Base-by-base conservation (phyloP, 1,284 basidiomycete genomes). In the Coriolopsis trogii region DNA sequence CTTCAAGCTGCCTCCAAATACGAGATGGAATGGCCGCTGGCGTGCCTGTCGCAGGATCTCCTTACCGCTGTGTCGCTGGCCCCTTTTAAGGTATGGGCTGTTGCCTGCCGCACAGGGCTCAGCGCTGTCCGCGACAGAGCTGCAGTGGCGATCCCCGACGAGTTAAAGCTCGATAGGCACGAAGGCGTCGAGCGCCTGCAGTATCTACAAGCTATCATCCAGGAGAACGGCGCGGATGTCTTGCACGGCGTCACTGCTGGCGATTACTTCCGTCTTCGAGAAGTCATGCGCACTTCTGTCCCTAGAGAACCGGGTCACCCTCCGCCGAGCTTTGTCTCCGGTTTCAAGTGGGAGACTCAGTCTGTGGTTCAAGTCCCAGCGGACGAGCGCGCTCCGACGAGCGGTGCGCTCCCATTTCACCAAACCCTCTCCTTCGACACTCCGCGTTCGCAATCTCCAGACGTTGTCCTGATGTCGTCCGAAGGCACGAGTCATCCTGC, bases 171-270 rank as follows among this genome's bases (percentile, higher is more conserved):
- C 33, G 10, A n/a, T 16, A n/a, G n/a, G n/a, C n/a, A n/a, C n/a
- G 6, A 4, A 34, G 28, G 28, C n/a, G 20, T 16, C 6, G 7
- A 15, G 13, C 9, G 6, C 12, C 30, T 36, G 3, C 16, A 23
- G 5, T n/a, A 34, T 16, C 25, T 41, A 16, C 6, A 26, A 12
- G 20, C 24, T 12, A 36, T 34, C 18, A 13, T 41, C 9, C 24
- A 28, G 16, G 36, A 30, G 0, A 12, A 33, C 23, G 44, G 51
- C 38, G 4, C 26, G 30, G 40, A 20, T 16, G 13, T n/a, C 10
- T 21, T 41, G 41, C 24, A 55, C 3, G 58, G 49, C 2, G n/a
- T 59, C n/a, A 34, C 43, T 8, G 55, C 55, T 4, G 56, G 51
- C 37, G 39, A 52, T 12, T 55, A 57, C 24, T 54, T 39, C 30